Evolutionary conservation across 371 early-diverging fungal species (phyloP), one percentile per base, ranked within the genome.

Genomic region (Basidiobolus meristosporus): DNA sequence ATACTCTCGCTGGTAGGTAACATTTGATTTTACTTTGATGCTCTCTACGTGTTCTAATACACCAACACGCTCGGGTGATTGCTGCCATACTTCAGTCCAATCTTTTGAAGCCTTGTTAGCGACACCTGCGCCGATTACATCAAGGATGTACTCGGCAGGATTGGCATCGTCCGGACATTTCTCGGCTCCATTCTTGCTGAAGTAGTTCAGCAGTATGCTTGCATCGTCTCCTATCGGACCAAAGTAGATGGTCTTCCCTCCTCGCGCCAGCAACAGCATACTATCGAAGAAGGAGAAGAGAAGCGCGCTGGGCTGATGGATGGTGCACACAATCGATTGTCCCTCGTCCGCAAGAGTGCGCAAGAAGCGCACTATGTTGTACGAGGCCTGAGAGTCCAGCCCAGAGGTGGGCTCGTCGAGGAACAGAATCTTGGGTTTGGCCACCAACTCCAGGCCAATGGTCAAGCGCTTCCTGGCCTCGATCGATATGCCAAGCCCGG

Each of bases 381-480:
- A 69, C 2, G 82, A 70, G 11, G 56, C 51, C 36, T 71, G 67
- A n/a, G 68, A 65, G 51, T 80, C 65, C 3, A 69, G 62, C 39
- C 83, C 67, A 15, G 73, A 72, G 9, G 85, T 84, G 10, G 85
- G 83, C 51, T 88, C 88, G 54, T 88, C 88, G 41, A 88, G 57
- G 57, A 82, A 81, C 39, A 83, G 55, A 15, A 82, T 56, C 32
- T 62, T 53, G 15, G 82, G 80, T 47, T 68, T 69, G 17, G 77
- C 71, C 6, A 85, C 72, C 6, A 85, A 59, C 46, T 81, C 81
- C 38, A 63, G 48, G 34, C 59, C 75, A 50, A 75, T 75, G 10
- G 71, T 70, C 45, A 72, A 51, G 26, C 70, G 69, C 56, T 73
- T 73, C 47, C 73, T 71, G 51, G 71, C 72, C 44, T 66, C 70